Evolutionary conservation across 1,284 basidiomycete species (phyloP).

Genomic region (Schizopora paradoxa): DNA sequence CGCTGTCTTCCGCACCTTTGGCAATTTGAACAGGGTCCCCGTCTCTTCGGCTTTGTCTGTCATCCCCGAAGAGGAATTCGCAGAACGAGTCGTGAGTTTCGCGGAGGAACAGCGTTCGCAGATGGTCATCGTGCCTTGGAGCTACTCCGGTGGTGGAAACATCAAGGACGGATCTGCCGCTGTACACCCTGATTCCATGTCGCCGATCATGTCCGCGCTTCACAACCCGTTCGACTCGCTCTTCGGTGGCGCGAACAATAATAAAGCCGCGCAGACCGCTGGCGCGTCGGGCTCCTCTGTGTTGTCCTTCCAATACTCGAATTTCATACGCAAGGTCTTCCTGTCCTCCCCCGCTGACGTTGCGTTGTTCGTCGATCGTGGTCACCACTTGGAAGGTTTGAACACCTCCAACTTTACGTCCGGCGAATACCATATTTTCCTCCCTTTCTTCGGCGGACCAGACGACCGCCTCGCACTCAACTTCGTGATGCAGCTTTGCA

Average conservation of each 20-base stretch:
- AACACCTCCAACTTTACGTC: constrained; percentile 3
- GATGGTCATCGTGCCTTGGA: constrained; percentile 82
- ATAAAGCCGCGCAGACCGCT: constrained; percentile 24
- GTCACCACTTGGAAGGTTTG: no score
- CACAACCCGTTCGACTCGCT: constrained; percentile 28
- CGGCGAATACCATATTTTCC: constrained; percentile 60
- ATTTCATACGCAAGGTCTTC: constrained; percentile 80
- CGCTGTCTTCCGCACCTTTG: constrained; percentile 79
- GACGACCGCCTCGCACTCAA: constrained; percentile 84
- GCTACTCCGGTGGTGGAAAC: background rate
- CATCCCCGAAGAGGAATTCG: constrained; percentile 64
- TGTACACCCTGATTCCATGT: constrained; percentile 20
- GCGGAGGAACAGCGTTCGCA: constrained; percentile 57
- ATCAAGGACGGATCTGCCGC: constrained; percentile 3
- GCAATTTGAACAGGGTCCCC: constrained; percentile 63
- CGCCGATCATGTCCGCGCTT: constrained; percentile 36
- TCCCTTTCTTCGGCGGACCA: constrained; percentile 90
- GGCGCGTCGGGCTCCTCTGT: constrained; percentile 37
- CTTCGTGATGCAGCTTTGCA: constrained; percentile 76
- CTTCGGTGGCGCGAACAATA: background rate
- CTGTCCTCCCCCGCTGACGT: constrained; percentile 60
- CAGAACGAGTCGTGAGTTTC: constrained; percentile 62
- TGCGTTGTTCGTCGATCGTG: constrained; percentile 75
- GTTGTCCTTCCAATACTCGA: no score
- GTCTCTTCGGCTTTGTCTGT: constrained; percentile 66